phyloP scores from a whole-genome alignment of 2,329 filamentous ascomycete species.

The Epicoccum sorghinum region DNA sequence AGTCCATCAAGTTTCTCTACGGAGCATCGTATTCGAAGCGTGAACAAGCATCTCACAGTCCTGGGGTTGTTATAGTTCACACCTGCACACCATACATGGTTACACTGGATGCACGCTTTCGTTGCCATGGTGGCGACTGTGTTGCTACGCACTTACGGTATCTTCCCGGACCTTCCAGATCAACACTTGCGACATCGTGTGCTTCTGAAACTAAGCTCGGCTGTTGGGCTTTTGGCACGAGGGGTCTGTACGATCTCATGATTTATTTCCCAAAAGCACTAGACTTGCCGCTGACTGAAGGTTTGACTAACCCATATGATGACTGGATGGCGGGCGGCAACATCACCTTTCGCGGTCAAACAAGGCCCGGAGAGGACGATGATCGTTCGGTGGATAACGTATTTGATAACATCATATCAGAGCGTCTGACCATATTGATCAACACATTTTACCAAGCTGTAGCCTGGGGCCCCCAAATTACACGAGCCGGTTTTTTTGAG shows the following conservation, averaged over 20 bases:
- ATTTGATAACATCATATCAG: neutral
- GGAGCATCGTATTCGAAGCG: neutral
- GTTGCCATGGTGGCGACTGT: neutral
- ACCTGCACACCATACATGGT: neutral
- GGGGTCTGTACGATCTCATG: neutral
- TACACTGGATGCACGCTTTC: neutral
- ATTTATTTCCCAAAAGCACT: too few relatives aligned
- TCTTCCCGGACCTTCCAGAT: neutral
- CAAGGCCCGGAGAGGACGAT: neutral
- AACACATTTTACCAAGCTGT: conserved; percentile 8
- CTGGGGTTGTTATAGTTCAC: neutral
- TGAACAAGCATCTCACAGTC: neutral
- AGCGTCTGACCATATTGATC: conserved; percentile 2
- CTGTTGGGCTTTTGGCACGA: neutral
- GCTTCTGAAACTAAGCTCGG: neutral
- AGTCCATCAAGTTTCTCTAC: neutral
- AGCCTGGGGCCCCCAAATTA: conserved; percentile 1
- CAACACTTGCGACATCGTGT: neutral
- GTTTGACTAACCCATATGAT: too few relatives aligned
- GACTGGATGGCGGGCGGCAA: too few relatives aligned
- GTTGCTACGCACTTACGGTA: neutral
- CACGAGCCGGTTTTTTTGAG: neutral
- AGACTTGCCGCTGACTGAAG: too few relatives aligned
- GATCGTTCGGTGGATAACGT: neutral
- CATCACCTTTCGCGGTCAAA: too few relatives aligned